Percentiles rank a stretch among this genome's conserved stretches.
phyloP scores from a whole-genome alignment of 352 stramenopile species.

The Pythium sukuiense region DNA sequence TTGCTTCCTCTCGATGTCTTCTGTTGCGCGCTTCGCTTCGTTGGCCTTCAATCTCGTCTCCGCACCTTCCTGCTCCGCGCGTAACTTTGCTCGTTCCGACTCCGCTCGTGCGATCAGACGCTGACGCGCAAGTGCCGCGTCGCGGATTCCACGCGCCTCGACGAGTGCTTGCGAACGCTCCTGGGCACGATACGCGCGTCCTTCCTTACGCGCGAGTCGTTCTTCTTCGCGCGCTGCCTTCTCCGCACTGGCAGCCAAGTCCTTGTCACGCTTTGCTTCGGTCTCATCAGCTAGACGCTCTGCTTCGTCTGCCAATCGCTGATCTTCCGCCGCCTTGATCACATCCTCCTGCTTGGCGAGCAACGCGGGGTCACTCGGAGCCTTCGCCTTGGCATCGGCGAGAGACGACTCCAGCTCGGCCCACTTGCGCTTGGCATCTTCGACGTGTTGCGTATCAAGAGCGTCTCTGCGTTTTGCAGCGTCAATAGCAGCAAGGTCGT shows the following conservation, averaged over 20 bases:
- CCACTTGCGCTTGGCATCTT: not conserved
- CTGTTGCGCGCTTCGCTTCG: not conserved
- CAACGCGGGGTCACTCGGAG: not conserved
- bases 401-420: not conserved
- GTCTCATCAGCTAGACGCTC: not conserved
- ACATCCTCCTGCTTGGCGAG: not conserved
- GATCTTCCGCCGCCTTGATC: not conserved
- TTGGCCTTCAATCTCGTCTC: not conserved
- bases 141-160: not conserved
- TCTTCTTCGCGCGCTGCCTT: not conserved
- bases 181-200: not conserved
- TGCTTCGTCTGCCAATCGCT: not conserved
- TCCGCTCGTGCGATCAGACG: not conserved
- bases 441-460: not conserved
- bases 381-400: slow-evolving; percentile 1
- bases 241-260: not conserved
- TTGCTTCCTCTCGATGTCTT: not conserved
- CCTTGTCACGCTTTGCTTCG: not conserved
- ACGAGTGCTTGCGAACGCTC: not conserved
- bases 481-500: not conserved
- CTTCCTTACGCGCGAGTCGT: no score
- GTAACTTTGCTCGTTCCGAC: no score
- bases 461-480: not conserved
- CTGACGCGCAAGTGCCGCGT: slow-evolving; percentile 1
- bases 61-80: not conserved